A percentile compares a stretch with the other conserved stretches of the same genome.
Conservation (phyloP, 768 basidiomycete species). For the Leccinum subgranulosum region DNA sequence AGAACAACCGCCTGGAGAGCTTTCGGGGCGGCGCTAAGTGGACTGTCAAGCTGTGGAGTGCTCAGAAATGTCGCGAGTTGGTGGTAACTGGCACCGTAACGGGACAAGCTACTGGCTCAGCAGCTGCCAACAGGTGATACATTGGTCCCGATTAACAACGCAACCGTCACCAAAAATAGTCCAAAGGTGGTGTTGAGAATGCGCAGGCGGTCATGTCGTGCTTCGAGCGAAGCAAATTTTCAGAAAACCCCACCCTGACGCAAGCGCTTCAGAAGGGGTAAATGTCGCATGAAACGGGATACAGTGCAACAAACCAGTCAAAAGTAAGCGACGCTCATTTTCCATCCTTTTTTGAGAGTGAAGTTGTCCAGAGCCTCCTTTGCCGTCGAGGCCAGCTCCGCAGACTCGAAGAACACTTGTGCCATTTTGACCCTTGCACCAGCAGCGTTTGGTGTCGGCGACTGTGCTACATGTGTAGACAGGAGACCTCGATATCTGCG, state of each 20-base stretch:
- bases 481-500: conserved; percentile 82
- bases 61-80: background rate
- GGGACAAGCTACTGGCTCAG: background rate
- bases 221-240: background rate
- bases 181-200: background rate
- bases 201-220: background rate
- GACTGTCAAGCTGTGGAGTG: background rate
- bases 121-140: background rate
- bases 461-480: conserved; percentile 63
- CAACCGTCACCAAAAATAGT: background rate
- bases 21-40: background rate
- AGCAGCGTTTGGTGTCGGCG: conserved; percentile 63
- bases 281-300: conserved; percentile 2
- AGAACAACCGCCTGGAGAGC: background rate
- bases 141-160: background rate
- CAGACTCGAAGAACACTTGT: conserved; percentile 72
- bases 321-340: conserved; percentile 77
- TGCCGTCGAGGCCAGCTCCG: conserved; percentile 71
- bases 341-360: conserved; percentile 81
- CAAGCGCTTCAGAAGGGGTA: conserved; percentile 42
- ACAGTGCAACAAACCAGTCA: conserved; percentile 20
- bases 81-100: too few species aligned
- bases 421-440: conserved; percentile 76
- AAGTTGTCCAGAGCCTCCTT: conserved; percentile 85
- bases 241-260: background rate